Conservation (phyloP, 164 flowering plant genomes). For the Magnolia changhungtana region DNA sequence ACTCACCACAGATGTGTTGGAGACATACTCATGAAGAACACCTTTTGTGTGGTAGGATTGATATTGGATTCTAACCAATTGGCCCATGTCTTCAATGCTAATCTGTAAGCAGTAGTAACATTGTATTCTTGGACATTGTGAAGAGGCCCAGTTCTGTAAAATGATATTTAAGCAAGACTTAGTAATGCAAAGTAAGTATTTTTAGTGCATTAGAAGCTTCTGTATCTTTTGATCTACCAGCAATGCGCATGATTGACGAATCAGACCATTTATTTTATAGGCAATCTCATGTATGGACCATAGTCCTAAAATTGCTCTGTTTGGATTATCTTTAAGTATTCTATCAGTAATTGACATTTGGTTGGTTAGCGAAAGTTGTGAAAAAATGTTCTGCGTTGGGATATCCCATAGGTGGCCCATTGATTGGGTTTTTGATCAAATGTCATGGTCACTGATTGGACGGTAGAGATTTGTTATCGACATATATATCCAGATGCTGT, state of each 20-base stretch:
- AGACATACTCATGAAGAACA: conserved; percentile 82
- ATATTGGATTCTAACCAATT: conserved; percentile 72
- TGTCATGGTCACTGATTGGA: background rate
- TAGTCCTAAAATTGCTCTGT: too few relatives aligned
- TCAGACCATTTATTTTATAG: background rate
- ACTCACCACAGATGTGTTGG: conserved; percentile 91
- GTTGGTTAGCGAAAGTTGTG: too few relatives aligned
- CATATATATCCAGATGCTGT: too few relatives aligned
- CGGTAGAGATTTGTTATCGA: background rate
- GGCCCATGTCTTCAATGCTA: conserved; percentile 81
- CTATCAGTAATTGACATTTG: too few relatives aligned
- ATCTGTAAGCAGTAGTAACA: conserved; percentile 69
- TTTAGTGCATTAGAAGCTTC: background rate
- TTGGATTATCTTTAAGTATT: too few relatives aligned
- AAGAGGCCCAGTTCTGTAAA: conserved; percentile 43
- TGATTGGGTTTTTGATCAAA: background rate
- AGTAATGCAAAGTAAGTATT: background rate
- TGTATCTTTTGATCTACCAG: background rate
- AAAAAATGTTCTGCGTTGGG: too few relatives aligned
- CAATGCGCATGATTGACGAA: background rate
- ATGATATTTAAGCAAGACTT: background rate
- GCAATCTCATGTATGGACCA: too few relatives aligned
- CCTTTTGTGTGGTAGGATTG: conserved; percentile 56
- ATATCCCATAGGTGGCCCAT: background rate
- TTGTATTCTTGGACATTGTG: conserved; percentile 56